Evolutionary conservation across 1,284 basidiomycete species (phyloP), one percentile per base, ranked within the genome.

Genomic region (Melampsora larici-populina): DNA sequence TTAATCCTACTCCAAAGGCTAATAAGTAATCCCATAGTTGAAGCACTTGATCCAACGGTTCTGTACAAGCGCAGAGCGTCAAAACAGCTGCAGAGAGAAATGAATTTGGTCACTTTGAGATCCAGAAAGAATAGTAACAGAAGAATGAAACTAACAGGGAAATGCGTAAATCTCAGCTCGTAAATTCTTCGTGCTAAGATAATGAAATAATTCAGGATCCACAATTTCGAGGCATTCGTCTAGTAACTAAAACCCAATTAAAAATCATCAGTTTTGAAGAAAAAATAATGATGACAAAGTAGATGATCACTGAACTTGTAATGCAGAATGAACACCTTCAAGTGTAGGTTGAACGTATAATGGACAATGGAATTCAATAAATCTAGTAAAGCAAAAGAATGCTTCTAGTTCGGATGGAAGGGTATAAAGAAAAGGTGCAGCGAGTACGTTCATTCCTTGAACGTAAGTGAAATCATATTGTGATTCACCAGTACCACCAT

Each of bases 81-180:
- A 99, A 87, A 31, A 98, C 89, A 75, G 95, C 93, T 96, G 80
- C 11, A n/a, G 78, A 29, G 40, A 65, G 40, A 43, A 75, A 24
- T 15, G 13, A 21, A 48, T 40, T 11, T 24, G 6, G 18, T 31
- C 33, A 26, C 15, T 51, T 17, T 2, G 46, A 31, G 7, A 21
- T 24, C 33, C 18, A 70, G 11, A 29, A 51, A 60, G 33, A 51
- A 60, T 18, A 36, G 9, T 43, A 24, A 17, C 33, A 11, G 62
- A 55, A 33, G 29, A 31, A 24, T 29, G 67, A 33, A 49, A 87
- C 91, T 78, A 81, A 94, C 94, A 97, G 65, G 96, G 93, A 82
- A 99, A 98, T 0, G 95, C 96, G 84, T 98, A 98, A 49, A 99
- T 89, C 83, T 98, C 94, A 6, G 96, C 96, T 21, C 90, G 91